Base-by-base conservation (phyloP, 306 rosid genomes). In the Gillenia trifoliata region DNA sequence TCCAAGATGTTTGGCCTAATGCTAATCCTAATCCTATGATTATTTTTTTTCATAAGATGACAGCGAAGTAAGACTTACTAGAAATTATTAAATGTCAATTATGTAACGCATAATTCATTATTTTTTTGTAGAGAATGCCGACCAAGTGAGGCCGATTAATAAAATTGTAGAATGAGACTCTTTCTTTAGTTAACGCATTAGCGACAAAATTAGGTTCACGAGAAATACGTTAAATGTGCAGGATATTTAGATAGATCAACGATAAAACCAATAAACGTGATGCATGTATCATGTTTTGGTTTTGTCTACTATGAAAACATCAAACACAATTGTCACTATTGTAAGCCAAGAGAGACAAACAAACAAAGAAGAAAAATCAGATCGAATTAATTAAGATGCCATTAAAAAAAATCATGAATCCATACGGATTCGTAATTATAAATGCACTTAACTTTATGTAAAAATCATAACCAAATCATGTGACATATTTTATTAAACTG, bases 291-390 rank as follows among this genome's bases (percentile, higher is more conserved):
- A 25, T 26, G 64, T 26, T 59, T 13, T 47, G 64, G 13, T 57
- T 57, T 59, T 5, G 64, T 59, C 34, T 0, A 12, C 34, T 11
- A 26, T 26, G 87, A 74, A 11, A 47, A 30, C 71, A 74, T 47
- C 8, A 31, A 49, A 63, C 63, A 64, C 63, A 29, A 64, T 74
- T 74, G 11, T 55, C 25, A 25, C 25, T 55, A 55, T 55, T 20
- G 26, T 3, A 55, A 20, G 26, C 17, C 34, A 12, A 9, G 61
- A 22, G 29, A 22, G 29, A 17, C 6, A 16, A 47, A 22, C 13
- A n/a, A 55, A n/a, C 26, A 55, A 55, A 11, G 13, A 55, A 22
- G 16, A 55, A 49, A 49, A 55, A 55, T n/a, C 26, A 55, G 22
- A 55, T 10, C 34, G 4, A 34, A 33, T 15, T 28, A 23, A 70